Evolutionary conservation across 306 rosid species (phyloP), one percentile per base, ranked within the genome.

Genomic region (Ziziphus jujuba): DNA sequence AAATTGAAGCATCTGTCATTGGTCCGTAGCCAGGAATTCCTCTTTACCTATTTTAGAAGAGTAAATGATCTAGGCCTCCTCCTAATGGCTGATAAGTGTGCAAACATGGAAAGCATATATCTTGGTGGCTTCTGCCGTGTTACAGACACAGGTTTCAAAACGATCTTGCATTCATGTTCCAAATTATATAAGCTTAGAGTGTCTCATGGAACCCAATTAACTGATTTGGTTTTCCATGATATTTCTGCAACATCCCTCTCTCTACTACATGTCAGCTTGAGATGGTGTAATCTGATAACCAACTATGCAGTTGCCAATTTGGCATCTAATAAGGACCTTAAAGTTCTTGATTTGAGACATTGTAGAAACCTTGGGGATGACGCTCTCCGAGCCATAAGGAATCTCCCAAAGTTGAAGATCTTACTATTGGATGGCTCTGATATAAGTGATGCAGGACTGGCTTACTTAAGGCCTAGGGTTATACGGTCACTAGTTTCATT

Each of bases 111-210:
- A 79, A 93, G 95, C 78, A 90, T 93, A 82, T 85, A 81, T 69
- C 90, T 93, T 13, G 91, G 97, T 25, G 98, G 98, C 76, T 93
- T 93, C 77, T 93, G 97, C 66, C 97, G 96, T 11, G 98, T 93
- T 72, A 90, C 97, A 15, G 98, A 93, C 88, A 90, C 97, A 0
- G 97, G 98, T 59, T 90, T 93, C 84, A 86, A 85, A 83, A 93
- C 97, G 2, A 80, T 93, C 77, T 65, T 93, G 81, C 97, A 90
- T 68, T 83, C 98, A 8, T 93, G 95, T 84, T 81, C 91, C 63
- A 87, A 75, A 51, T 59, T 93, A 24, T 80, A 72, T 77, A 90
- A 90, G 88, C 91, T 93, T 45, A 88, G 80, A 87, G 96, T 93
- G 77, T 86, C 89, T 77, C 90, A 88, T 73, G 98, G 97, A 49